phyloP scores from a whole-genome alignment of 2,329 filamentous ascomycete species.

The Grosmannia serpens region DNA sequence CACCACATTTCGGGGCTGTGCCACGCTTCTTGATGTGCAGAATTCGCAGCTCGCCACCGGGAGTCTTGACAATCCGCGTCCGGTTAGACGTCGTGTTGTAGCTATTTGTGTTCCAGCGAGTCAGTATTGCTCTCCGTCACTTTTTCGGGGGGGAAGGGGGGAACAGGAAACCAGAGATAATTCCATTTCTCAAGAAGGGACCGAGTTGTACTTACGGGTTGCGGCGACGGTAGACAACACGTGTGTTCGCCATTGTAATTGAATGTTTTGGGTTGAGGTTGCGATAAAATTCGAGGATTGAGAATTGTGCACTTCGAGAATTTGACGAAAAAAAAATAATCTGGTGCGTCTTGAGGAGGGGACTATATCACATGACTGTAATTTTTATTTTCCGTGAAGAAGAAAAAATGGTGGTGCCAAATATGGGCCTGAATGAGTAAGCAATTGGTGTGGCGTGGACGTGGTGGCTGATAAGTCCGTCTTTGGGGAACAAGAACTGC shows the following conservation, averaged over 20 bases:
- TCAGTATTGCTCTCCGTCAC: not conserved
- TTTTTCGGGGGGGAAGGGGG: not conserved
- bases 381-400: not conserved
- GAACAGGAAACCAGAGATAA: not conserved
- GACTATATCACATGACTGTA: constrained; percentile 9
- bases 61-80: constrained; percentile 91
- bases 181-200: not conserved
- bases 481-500: not conserved
- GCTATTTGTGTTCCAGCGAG: constrained; percentile 30
- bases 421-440: not conserved
- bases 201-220: constrained; percentile 55
- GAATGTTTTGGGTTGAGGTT: constrained; percentile 21
- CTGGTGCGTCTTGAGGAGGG: constrained; percentile 11
- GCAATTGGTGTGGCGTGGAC: not conserved
- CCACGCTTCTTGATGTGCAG: constrained; percentile 99
- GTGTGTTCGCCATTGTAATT: constrained; percentile 47
- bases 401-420: not conserved
- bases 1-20: constrained; percentile 96
- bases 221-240: constrained; percentile 62
- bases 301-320: constrained; percentile 1
- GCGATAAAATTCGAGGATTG: not conserved
- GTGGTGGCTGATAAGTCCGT: not conserved
- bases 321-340: constrained; percentile 10
- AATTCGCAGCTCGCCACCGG: constrained; percentile 88
- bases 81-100: constrained; percentile 99